Conservation (phyloP, 176 grass and related monocot genomes). For the Tillandsia fasciculata region DNA sequence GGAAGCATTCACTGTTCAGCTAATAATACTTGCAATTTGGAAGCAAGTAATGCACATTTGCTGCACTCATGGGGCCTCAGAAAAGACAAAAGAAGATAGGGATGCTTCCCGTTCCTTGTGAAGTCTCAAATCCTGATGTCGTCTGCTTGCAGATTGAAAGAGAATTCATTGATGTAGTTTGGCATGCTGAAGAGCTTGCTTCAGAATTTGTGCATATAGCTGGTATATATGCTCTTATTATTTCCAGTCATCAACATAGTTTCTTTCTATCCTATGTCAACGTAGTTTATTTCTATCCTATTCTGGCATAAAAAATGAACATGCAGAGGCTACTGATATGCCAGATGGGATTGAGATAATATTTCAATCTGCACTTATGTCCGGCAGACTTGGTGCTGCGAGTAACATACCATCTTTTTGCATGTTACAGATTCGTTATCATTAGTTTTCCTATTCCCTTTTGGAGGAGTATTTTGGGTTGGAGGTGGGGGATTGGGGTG, state of each 20-base stretch:
- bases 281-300: too few species aligned
- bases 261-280: too few species aligned
- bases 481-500: too few species aligned
- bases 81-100: conserved; percentile 22
- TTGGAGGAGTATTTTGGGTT: too few species aligned
- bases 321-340: conserved; percentile 75
- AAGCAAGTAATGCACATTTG: conserved; percentile 83
- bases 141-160: conserved; percentile 49
- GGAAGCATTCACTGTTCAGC: conserved; percentile 75
- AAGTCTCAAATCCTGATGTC: conserved; percentile 46
- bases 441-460: not conserved
- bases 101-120: conserved; percentile 26
- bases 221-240: conserved; percentile 29
- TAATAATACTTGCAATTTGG: conserved; percentile 90
- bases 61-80: conserved; percentile 37
- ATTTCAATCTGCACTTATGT: conserved; percentile 74
- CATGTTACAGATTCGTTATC: not conserved
- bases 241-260: not conserved
- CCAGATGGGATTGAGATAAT: conserved; percentile 91
- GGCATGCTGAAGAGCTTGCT: conserved; percentile 82
- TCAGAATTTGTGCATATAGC: conserved; percentile 46
- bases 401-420: conserved; percentile 26
- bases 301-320: conserved; percentile 13
- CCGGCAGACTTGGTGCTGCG: conserved; percentile 81
- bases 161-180: conserved; percentile 56